Base-by-base conservation (phyloP, 495 filamentous ascomycete species). In the Aspergillus indologenus region DNA sequence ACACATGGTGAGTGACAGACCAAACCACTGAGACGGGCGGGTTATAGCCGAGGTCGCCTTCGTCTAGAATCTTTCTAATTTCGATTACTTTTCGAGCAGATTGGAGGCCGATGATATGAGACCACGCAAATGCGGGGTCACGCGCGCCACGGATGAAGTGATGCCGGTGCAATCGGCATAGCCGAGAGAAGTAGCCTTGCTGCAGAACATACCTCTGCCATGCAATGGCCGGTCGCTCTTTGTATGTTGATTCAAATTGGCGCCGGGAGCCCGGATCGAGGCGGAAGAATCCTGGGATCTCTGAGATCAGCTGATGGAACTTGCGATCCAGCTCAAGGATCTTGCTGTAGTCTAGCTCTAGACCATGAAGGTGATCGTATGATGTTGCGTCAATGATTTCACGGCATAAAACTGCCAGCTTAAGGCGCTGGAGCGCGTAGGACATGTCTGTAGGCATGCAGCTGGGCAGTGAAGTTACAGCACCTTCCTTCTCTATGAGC, bases 1-100 rank as follows among this genome's bases (percentile, higher is more conserved):
- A 81, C 0, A 81, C 74, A 42, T 75, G 71, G 45, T 76, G 67
- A 66, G 81, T 70, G 9, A 80, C 65, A 0, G 72, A 62, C 73
- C 73, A 75, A 14, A 73, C 57, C 0, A 67, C 62, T 0, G 71
- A 71, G 40, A 65, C 69, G 18, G 69, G 66, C 1, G 72, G 66
- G 0, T 54, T 60, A 19, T 68, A 63, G 1, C 50, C 17, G 6
- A 69, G 68, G 18, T 70, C 66, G 23, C 75, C 67, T 43, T 73
- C 69, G 31, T 74, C 75, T 61, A 75, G 71, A 2, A 81, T 72
- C 4, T 71, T 67, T 29, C 73, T 73, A 7, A 75, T 59, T 40
- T 75, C 73, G 0, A 77, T 54, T 5, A 80, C 69, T 17, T 72
- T 75, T 1, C 78, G 74, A 1, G 80, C 79, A 15, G 78, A 75